phyloP scores from a whole-genome alignment of 345 rosid genomes.

The Pugionium dolabratum region DNA sequence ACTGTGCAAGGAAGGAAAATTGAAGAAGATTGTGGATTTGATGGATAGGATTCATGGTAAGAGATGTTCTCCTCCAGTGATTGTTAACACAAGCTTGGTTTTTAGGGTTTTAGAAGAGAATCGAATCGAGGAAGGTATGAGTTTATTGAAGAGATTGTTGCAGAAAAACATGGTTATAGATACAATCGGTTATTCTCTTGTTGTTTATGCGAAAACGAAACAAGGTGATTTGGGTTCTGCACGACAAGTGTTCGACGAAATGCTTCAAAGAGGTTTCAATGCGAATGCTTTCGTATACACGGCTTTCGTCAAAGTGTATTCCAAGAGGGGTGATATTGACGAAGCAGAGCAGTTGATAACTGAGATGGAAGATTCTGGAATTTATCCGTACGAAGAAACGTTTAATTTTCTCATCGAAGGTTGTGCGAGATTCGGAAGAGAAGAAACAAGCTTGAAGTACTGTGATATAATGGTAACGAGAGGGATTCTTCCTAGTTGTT shows the following conservation, averaged over 20 bases:
- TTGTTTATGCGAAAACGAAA: slow-evolving; percentile 49
- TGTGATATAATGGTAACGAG: slow-evolving; percentile 53
- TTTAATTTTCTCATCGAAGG: slow-evolving; percentile 55
- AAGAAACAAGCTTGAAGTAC: slow-evolving; percentile 44
- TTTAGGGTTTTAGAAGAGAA: slow-evolving; percentile 56
- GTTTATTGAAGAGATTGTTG: slow-evolving; percentile 65
- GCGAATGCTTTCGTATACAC: slow-evolving; percentile 63
- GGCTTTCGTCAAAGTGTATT: slow-evolving; percentile 53
- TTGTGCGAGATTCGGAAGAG: slow-evolving; percentile 52
- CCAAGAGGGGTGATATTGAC: slow-evolving; percentile 44
- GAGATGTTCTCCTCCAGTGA: slow-evolving; percentile 64
- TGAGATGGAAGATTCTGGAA: slow-evolving; percentile 56
- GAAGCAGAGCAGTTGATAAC: slow-evolving; percentile 50
- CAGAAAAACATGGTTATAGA: slow-evolving; percentile 71
- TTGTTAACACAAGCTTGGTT: slow-evolving; percentile 61
- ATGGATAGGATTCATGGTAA: slow-evolving; percentile 65
- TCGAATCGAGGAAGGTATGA: slow-evolving; percentile 50
- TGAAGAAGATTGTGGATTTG: slow-evolving; percentile 50
- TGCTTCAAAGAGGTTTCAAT: slow-evolving; percentile 68
- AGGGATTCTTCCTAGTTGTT: slow-evolving; percentile 54
- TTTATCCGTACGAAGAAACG: slow-evolving; percentile 61
- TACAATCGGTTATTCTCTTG: slow-evolving; percentile 65
- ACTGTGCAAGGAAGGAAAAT: slow-evolving; percentile 74
- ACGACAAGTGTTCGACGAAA: slow-evolving; percentile 55
- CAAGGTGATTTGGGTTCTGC: slow-evolving; percentile 55